A percentile compares a stretch with the other conserved stretches of the same genome.
These are phyloP conservation scores for Zygotorulaspora sp. DNA, from an alignment of 805 yeast species.

Conservation along the genomic window DNA sequence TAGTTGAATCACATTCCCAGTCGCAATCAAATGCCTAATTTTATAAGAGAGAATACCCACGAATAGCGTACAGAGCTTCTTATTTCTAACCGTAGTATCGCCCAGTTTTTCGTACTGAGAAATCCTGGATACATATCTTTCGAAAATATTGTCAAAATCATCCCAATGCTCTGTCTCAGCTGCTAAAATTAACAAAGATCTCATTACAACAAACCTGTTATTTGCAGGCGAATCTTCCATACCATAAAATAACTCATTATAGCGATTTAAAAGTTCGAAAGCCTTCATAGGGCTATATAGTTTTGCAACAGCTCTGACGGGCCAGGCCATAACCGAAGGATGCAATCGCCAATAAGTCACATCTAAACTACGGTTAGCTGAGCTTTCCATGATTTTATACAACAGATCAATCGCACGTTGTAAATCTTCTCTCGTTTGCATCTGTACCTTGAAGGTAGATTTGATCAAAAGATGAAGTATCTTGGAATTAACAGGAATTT, in stretches of 20 bases:
- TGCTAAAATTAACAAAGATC: slow-evolving; percentile 32
- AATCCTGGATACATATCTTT: slow-evolving; percentile 19
- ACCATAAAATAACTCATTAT: slow-evolving; percentile 27
- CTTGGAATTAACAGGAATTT: slow-evolving; percentile 26
- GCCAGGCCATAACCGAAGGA: slow-evolving; percentile 37
- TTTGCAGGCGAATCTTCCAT: slow-evolving; percentile 23
- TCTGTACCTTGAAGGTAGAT: slow-evolving; percentile 30
- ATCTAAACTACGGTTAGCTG: slow-evolving; percentile 20
- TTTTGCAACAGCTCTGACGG: slow-evolving; percentile 32
- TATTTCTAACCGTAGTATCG: slow-evolving; percentile 22
- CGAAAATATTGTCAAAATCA: slow-evolving; percentile 23
- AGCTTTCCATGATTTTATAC: slow-evolving; percentile 31
- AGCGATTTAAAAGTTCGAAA: slow-evolving; percentile 32
- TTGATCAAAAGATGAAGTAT: slow-evolving; percentile 31
- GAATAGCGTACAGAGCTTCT: slow-evolving; percentile 17
- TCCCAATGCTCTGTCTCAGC: slow-evolving; percentile 35
- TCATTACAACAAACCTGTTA: slow-evolving; percentile 29
- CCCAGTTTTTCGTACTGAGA: slow-evolving; percentile 20
- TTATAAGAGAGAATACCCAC: slow-evolving; percentile 26
- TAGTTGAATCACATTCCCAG: slow-evolving; percentile 15
- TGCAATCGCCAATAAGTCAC: slow-evolving; percentile 26
- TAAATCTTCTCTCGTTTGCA: slow-evolving; percentile 28
- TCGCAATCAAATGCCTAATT: slow-evolving; percentile 19
- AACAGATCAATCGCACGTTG: slow-evolving; percentile 30
- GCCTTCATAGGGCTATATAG: slow-evolving; percentile 34